Evolutionary conservation across 192 early-diverging fungal species (phyloP), one percentile per base, ranked within the genome.

Genomic region (Coemansia sp.): DNA sequence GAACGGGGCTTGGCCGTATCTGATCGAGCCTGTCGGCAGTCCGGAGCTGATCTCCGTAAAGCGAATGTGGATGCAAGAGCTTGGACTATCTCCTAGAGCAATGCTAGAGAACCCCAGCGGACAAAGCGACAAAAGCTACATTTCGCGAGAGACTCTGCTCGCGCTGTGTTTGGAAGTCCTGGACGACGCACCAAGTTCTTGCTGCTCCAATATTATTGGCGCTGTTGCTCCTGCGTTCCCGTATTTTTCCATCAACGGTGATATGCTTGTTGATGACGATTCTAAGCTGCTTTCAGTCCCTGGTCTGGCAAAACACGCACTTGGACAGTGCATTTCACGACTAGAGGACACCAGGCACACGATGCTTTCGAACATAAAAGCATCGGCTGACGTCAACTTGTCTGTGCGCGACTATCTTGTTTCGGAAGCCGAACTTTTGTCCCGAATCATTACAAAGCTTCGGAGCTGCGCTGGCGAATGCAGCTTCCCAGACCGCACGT

Each of bases 1-100:
- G 7, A 66, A 72, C 18, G 66, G 68, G 11, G 51, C 59, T 17
- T 77, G 75, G 75, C 75, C 75, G 11, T 69, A 69, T 25, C 68
- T 77, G 55, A 40, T 55, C 5, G 48, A 38, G n/a, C 63, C 38
- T 0, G 34, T 52, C 17, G 75, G 75, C 48, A 69, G 66, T 45
- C 22, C 58, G 1, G 25, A 54, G 25, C 57, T 77, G 28, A 55
- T 72, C 3, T 38, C 40, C 0, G 42, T 72, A 7, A 77, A 77
- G 70, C 30, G 17, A 20, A 48, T 72, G 67, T 77, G 75, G 75
- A 51, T 77, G 17, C 51, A 56, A 18, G 69, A 77, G 54, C 66
- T 77, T 8, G 66, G 58, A 0, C 40, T 77, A 11, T 25, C 38
- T 10, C 70, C 63, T 0, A 69, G 69, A 1, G 29, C 69, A 17